phyloP scores from a whole-genome alignment of 1,284 basidiomycete genomes.

The Trichosporon inkin region DNA sequence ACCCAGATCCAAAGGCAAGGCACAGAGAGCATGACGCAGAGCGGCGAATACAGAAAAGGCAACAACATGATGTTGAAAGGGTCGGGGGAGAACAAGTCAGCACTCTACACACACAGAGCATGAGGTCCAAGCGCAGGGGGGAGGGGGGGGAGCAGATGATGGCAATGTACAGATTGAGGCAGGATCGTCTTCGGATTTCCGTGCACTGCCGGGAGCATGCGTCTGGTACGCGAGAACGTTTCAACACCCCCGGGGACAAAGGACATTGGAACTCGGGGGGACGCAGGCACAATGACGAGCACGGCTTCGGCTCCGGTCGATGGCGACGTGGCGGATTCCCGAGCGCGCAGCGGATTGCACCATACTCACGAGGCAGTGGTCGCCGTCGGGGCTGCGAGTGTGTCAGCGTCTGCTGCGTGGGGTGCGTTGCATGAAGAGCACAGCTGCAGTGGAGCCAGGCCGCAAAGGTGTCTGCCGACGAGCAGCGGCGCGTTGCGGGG shows the following conservation, averaged over 20 bases:
- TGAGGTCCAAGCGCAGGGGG: constrained; percentile 4
- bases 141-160: no score
- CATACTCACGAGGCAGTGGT: constrained; percentile 1
- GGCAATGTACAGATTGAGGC: neutral
- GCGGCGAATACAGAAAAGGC: neutral
- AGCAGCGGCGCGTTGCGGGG: neutral
- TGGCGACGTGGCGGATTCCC: no score
- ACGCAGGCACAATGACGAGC: no score
- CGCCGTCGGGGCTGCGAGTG: neutral
- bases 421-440: neutral
- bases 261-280: no score
- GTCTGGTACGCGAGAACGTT: neutral
- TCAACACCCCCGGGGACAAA: no score
- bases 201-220: neutral
- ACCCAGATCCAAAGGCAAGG: neutral
- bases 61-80: neutral
- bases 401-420: neutral
- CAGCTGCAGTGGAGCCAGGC: neutral
- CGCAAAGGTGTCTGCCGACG: neutral
- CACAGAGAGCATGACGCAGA: neutral
- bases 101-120: neutral
- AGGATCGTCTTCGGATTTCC: neutral
- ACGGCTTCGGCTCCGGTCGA: no score
- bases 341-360: no score
- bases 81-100: neutral